These are phyloP conservation scores for Naumovozyma dairenensis DNA, from an alignment of 805 yeast genomes.

Conservation along the genomic window DNA sequence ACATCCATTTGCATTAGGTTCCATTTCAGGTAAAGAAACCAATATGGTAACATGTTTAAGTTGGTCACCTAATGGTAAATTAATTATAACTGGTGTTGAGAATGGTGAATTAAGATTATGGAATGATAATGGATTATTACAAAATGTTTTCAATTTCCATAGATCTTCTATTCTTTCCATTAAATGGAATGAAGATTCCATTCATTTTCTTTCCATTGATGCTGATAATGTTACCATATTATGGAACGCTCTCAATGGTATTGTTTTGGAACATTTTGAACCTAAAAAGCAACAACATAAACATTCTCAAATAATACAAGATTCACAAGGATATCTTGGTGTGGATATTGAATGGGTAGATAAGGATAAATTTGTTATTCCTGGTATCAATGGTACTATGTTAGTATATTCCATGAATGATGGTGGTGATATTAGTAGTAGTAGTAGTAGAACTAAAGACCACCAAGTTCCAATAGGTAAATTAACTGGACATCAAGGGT, in stretches of 20 bases:
- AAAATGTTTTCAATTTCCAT: constrained; percentile 45
- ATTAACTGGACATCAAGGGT: constrained; percentile 55
- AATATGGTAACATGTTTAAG: constrained; percentile 31
- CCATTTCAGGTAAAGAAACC: constrained; percentile 11
- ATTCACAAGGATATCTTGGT: constrained; percentile 35
- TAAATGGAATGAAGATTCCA: constrained; percentile 52
- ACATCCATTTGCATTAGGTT: constrained; percentile 29
- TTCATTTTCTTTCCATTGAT: constrained; percentile 52
- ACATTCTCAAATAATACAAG: constrained; percentile 1
- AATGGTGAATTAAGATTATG: constrained; percentile 74
- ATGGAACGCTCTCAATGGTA: constrained; percentile 58
- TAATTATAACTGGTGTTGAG: constrained; percentile 52
- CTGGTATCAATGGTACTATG: constrained; percentile 47
- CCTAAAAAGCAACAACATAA: constrained; percentile 8
- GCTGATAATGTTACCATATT: constrained; percentile 41
- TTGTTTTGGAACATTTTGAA: constrained; percentile 39
- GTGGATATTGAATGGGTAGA: constrained; percentile 69
- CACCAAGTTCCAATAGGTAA: constrained; percentile 40
- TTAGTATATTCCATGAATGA: constrained; percentile 45
- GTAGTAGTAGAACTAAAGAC: too few relatives aligned
- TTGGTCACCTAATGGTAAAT: constrained; percentile 63
- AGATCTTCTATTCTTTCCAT: constrained; percentile 45
- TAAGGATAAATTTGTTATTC: constrained; percentile 56
- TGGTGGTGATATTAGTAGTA: too few relatives aligned
- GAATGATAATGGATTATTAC: constrained; percentile 59